Base-by-base conservation (phyloP, 164 flowering plant genomes). In the Vitis cinerea region DNA sequence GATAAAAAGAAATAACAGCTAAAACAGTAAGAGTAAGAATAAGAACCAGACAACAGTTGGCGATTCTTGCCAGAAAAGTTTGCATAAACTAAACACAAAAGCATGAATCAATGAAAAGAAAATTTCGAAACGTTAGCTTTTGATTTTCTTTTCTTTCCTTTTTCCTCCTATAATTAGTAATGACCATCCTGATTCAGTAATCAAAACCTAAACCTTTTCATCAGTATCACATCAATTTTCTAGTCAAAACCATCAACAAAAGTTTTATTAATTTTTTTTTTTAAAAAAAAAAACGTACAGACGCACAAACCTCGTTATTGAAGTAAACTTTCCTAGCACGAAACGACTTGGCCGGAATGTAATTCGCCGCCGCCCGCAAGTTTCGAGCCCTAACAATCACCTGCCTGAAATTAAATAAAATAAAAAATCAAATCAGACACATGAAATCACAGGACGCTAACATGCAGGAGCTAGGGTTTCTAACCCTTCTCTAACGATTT, bases 401-500 rank as follows among this genome's bases (percentile, higher is more conserved):
- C 75, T 95, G 99, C 78, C 98, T 94, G 86, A 10, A 80, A 71
- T 58, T 30, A 1, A 23, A 23, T 29, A 64, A 53, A 44, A 64
- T n/a, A 55, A 51, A 31, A 17, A 59, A 55, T 9, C 31, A 48
- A 6, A 63, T 53, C 17, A 37, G 7, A 37, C 6, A 37, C 29
- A 49, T 1, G 60, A 60, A 69, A 17, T 31, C 29, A 52, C 48
- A 15, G 30, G 23, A 53, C 47, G 4, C 8, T 13, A 8, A 64
- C 2, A 50, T 30, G 17, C 3, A 58, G 54, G 54, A 56, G 49
- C 4, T 68, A 51, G 31, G 27, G 61, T 47, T 69, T 30, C 78
- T 2, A 51, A 83, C 99, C 98, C 97, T 87, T 94, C 99, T 81
- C 82, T 90, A 82, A 95, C 81, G 77, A 90, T 78, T 80, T 95